Percentiles rank a stretch among this genome's conserved stretches.
Evolutionary conservation across 2,329 filamentous ascomycete species (phyloP).

Genomic region (Curvularia hawaiiensis): DNA sequence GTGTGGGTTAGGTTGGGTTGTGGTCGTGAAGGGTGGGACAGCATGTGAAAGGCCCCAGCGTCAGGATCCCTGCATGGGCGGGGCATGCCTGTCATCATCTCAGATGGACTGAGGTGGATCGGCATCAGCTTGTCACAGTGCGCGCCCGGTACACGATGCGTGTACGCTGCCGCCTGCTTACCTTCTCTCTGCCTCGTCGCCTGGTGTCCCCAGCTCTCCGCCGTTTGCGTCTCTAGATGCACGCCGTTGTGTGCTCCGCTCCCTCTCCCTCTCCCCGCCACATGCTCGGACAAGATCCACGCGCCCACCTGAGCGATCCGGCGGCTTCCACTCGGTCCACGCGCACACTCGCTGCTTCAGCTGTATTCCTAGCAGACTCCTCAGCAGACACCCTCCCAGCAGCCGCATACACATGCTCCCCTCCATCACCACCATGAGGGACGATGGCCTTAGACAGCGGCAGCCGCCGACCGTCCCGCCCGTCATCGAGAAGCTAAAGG

Average conservation of each 20-base stretch:
- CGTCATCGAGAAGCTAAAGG: conserved; percentile 21
- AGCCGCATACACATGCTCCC: conserved; percentile 5
- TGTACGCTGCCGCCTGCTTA: conserved; percentile 14
- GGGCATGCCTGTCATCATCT: conserved; percentile 19
- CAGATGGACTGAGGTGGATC: conserved; percentile 23
- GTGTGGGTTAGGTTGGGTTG: no score
- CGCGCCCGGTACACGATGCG: conserved; percentile 8
- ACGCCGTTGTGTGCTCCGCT: conserved; percentile 11
- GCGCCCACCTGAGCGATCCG: conserved; percentile 21
- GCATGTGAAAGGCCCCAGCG: conserved; percentile 12
- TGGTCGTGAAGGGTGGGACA: not conserved
- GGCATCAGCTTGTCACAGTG: conserved; percentile 19
- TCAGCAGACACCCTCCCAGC: not conserved
- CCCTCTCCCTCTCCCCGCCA: conserved; percentile 2
- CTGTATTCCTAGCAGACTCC: conserved; percentile 6
- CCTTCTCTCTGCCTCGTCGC: not conserved
- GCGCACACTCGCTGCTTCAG: conserved; percentile 12
- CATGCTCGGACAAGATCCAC: conserved; percentile 14
- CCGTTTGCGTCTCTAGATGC: conserved; percentile 8
- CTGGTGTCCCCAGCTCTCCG: not conserved
- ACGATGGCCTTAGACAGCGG: conserved; percentile 40
- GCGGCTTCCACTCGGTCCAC: conserved; percentile 13
- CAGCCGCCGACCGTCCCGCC: conserved; percentile 36
- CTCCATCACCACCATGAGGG: conserved; percentile 31
- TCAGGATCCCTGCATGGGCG: conserved; percentile 15